Evolutionary conservation across 148 eudicot species (phyloP).

Genomic region (Rhododendron griersonianum): DNA sequence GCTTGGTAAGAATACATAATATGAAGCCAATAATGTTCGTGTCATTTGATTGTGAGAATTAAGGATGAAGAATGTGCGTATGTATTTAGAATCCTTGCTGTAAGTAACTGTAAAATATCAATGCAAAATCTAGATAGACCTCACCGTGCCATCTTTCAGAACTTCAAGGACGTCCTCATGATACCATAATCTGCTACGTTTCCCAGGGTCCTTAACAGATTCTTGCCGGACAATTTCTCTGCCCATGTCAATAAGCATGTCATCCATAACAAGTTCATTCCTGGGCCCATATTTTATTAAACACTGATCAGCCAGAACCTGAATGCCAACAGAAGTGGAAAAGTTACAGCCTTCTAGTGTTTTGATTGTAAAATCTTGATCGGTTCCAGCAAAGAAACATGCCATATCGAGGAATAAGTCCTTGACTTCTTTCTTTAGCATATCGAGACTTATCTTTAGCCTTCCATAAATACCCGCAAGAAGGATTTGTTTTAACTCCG

Average conservation of each 20-base stretch:
- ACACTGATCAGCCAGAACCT: background rate
- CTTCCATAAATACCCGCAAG: background rate
- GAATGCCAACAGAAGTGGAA: background rate
- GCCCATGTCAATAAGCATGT: conserved; percentile 8
- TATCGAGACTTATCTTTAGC: background rate
- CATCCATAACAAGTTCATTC: background rate
- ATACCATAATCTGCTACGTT: conserved; percentile 9
- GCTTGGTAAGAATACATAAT: background rate
- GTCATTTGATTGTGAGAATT: background rate
- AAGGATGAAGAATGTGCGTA: background rate
- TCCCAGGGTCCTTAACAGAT: conserved; percentile 1
- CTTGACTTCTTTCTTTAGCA: background rate
- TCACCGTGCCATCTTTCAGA: background rate
- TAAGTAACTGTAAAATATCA: background rate
- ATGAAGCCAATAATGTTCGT: background rate
- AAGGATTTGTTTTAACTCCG: background rate
- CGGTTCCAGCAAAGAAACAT: conserved; percentile 7
- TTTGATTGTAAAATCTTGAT: conserved; percentile 6
- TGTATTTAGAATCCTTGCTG: background rate
- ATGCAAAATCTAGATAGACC: background rate
- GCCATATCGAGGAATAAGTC: conserved; percentile 12
- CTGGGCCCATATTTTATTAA: background rate
- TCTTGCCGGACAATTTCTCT: conserved; percentile 10
- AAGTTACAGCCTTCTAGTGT: conserved; percentile 7
- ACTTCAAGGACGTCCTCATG: background rate